Conservation (phyloP, 257 asterid species). For the Penstemon newberryi region DNA sequence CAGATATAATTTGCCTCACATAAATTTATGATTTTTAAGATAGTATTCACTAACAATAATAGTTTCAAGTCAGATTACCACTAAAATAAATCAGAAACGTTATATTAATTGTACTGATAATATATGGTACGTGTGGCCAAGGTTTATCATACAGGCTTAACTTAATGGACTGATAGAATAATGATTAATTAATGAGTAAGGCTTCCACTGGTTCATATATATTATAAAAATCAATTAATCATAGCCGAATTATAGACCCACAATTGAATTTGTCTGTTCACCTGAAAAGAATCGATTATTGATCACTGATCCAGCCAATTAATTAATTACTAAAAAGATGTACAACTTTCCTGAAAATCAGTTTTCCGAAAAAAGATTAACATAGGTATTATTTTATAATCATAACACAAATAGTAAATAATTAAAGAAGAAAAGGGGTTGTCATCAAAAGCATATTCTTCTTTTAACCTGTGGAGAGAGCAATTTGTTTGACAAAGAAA, state of each 20-base stretch:
- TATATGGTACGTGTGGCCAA: not conserved
- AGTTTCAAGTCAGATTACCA: too few relatives aligned
- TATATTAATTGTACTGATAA: too few relatives aligned
- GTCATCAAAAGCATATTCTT: conserved; percentile 30
- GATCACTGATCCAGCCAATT: conserved; percentile 13
- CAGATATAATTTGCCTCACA: too few relatives aligned
- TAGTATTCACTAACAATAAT: too few relatives aligned
- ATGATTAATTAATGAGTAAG: too few relatives aligned
- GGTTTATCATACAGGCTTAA: not conserved
- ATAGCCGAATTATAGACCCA: conserved; percentile 33
- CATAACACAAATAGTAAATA: not conserved
- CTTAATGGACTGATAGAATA: not conserved
- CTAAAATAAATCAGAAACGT: too few relatives aligned
- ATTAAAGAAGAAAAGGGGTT: conserved; percentile 25
- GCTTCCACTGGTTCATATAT: not conserved
- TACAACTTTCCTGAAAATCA: conserved; percentile 30
- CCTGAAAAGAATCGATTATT: conserved; percentile 31
- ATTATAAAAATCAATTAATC: conserved; percentile 23
- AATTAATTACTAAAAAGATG: conserved; percentile 23
- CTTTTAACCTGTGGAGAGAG: conserved; percentile 22
- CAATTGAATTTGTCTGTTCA: conserved; percentile 26
- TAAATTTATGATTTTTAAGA: too few relatives aligned
- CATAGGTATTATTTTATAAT: conserved; percentile 3
- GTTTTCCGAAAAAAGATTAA: conserved; percentile 22
- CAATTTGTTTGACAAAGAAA: not conserved